Conservation (phyloP, 805 yeast species). For the Starmerella apicola region DNA sequence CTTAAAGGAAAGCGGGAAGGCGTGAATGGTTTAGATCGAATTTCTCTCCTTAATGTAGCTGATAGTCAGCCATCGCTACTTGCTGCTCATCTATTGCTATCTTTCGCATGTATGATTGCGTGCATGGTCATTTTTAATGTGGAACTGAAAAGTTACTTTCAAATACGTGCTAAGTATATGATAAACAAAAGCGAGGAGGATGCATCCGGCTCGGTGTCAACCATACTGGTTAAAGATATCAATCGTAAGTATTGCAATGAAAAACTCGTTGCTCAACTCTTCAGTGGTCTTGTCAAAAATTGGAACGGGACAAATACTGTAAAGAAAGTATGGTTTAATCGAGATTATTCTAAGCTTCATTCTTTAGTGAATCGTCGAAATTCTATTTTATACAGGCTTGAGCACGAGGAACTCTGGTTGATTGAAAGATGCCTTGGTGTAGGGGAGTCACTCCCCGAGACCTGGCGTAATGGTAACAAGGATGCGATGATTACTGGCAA, state of each 20-base stretch:
- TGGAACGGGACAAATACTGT: conserved; percentile 31
- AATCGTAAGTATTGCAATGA: conserved; percentile 40
- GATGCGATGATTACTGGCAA: conserved; percentile 17
- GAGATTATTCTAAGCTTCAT: conserved; percentile 33
- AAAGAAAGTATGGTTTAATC: conserved; percentile 47
- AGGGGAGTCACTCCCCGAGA: no score
- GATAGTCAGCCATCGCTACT: conserved; percentile 37
- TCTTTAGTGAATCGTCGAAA: conserved; percentile 25
- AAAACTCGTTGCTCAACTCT: conserved; percentile 40
- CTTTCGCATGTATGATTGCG: conserved; percentile 41
- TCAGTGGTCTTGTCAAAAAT: conserved; percentile 30
- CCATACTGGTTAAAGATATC: conserved; percentile 60
- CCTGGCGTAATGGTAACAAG: conserved; percentile 1
- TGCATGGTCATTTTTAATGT: conserved; percentile 44
- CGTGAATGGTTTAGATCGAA: conserved; percentile 38
- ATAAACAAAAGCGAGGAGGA: conserved; percentile 17
- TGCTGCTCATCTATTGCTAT: conserved; percentile 51
- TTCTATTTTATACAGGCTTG: conserved; percentile 29
- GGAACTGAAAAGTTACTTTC: conserved; percentile 44
- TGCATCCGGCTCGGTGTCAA: conserved; percentile 26
- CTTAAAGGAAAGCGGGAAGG: conserved; percentile 29
- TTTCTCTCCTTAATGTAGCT: conserved; percentile 62
- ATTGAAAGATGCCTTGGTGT: conserved; percentile 23
- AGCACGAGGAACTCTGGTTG: conserved; percentile 31
- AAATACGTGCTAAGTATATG: conserved; percentile 36